These are phyloP conservation scores for Aspergillus neotritici DNA, from an alignment of 2,329 filamentous ascomycete genomes.

Conservation along the genomic window DNA sequence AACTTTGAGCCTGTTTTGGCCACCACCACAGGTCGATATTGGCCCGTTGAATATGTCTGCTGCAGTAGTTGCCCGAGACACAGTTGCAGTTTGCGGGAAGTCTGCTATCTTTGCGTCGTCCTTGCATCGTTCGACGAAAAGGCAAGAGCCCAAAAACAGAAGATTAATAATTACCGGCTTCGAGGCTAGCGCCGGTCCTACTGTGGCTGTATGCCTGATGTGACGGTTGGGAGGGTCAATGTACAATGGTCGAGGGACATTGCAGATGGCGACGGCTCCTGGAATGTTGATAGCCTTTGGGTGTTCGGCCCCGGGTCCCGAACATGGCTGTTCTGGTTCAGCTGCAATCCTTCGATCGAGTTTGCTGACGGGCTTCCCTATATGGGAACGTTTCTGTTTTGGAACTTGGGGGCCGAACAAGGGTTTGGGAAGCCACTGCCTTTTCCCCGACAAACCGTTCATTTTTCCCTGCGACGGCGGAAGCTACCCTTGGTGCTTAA, in stretches of 20 bases:
- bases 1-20: conserved; percentile 16
- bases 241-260: too few species aligned
- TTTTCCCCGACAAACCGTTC: conserved; percentile 6
- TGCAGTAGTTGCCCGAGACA: conserved; percentile 16
- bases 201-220: conserved; percentile 2
- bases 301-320: neutral
- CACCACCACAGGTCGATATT: conserved; percentile 8
- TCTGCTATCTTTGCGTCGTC: conserved; percentile 21
- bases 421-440: conserved; percentile 4
- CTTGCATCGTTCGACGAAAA: conserved; percentile 14
- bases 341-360: too few species aligned
- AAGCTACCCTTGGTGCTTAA: too few species aligned
- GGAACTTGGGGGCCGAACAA: conserved; percentile 3
- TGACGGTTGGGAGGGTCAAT: neutral
- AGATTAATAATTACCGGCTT: conserved; percentile 11
- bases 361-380: too few species aligned
- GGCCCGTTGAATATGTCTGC: conserved; percentile 14
- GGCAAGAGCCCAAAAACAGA: neutral
- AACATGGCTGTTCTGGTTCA: too few species aligned
- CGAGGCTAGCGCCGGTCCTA: conserved; percentile 10
- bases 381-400: too few species aligned
- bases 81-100: conserved; percentile 15
- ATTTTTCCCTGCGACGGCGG: conserved; percentile 1
- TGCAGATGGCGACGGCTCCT: too few species aligned
- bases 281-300: neutral